A percentile compares a stretch with the other conserved stretches of the same genome.
Evolutionary conservation across 257 asterid genomes (phyloP).

Genomic region (Solanum tacnaense): DNA sequence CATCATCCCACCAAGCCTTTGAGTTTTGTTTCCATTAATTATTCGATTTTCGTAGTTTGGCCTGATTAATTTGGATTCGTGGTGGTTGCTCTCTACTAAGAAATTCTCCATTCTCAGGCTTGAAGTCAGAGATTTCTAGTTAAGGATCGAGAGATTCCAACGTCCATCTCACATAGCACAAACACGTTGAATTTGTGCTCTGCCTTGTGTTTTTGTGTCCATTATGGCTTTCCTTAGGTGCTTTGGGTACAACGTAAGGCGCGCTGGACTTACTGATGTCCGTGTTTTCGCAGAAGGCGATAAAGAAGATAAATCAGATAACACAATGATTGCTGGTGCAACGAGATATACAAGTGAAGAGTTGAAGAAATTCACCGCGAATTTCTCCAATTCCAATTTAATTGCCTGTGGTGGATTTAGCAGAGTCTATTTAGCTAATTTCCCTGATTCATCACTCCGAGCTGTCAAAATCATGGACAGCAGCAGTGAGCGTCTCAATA

Average conservation of each 20-base stretch:
- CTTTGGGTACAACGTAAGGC: neutral
- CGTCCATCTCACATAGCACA: neutral
- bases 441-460: constrained; percentile 18
- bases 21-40: neutral
- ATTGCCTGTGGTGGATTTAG: constrained; percentile 71
- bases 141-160: neutral
- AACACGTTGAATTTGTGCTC: neutral
- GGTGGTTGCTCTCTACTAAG: neutral
- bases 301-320: neutral
- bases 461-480: constrained; percentile 51
- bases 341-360: constrained; percentile 22
- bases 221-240: neutral
- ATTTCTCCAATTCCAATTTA: constrained; percentile 24
- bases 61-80: neutral
- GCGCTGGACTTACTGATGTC: neutral
- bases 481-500: constrained; percentile 44
- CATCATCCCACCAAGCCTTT: neutral
- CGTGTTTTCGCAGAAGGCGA: neutral
- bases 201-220: neutral
- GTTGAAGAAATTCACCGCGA: constrained; percentile 18
- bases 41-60: neutral
- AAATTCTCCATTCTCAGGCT: neutral
- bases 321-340: neutral
- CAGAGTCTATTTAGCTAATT: constrained; percentile 50
- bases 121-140: neutral